phyloP scores from a whole-genome alignment of 331 rosid genomes.

The Rhamnella rubrinervis region DNA sequence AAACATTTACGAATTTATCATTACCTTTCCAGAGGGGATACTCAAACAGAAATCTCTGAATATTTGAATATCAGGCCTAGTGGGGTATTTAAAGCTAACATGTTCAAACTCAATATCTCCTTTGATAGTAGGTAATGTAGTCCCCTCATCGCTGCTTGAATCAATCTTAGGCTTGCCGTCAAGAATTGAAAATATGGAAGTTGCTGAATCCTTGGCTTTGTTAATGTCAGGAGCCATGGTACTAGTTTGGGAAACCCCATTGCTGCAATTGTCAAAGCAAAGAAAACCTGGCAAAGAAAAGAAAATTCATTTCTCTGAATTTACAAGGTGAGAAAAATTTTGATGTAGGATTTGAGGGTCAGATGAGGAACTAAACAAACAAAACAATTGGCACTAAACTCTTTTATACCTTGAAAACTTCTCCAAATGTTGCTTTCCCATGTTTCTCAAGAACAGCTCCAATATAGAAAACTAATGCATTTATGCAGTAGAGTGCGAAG shows the following conservation, averaged over 20 bases:
- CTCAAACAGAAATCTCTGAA: slow-evolving; percentile 48
- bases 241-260: slow-evolving; percentile 40
- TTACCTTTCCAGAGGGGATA: slow-evolving; percentile 51
- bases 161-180: slow-evolving; percentile 47
- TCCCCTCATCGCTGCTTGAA: slow-evolving; percentile 44
- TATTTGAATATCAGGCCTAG: slow-evolving; percentile 43
- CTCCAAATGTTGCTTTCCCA: slow-evolving; percentile 41
- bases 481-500: slow-evolving; percentile 19
- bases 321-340: background rate
- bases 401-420: slow-evolving; percentile 38
- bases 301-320: slow-evolving; percentile 1
- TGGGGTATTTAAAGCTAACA: slow-evolving; percentile 57
- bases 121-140: slow-evolving; percentile 36
- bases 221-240: slow-evolving; percentile 42
- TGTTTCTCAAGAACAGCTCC: slow-evolving; percentile 44
- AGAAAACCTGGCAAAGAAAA: slow-evolving; percentile 41
- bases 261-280: slow-evolving; percentile 38
- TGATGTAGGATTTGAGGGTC: background rate
- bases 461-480: slow-evolving; percentile 32
- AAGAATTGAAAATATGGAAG: slow-evolving; percentile 51
- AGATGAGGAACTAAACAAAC: background rate
- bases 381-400: no score
- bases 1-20: no score
- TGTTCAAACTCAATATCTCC: slow-evolving; percentile 46
- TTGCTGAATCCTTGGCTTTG: slow-evolving; percentile 45